Evolutionary conservation across 108 stramenopile species (phyloP), one percentile per base, ranked within the genome.

Genomic region (Asterionellopsis glacialis): DNA sequence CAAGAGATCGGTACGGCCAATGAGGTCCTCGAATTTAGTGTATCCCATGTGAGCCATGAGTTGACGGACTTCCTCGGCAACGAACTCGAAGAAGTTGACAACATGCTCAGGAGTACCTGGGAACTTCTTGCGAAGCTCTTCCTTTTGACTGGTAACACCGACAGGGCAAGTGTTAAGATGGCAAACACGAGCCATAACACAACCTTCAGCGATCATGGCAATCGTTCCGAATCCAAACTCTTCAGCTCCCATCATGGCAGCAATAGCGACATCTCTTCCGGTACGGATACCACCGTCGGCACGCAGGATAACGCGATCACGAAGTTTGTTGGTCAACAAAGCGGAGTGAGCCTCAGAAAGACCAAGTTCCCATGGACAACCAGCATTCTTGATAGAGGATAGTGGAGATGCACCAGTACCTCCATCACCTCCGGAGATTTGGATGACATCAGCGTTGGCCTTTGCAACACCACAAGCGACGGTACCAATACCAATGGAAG

Each of bases 101-200:
- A 98, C 96, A 72, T 97, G 94, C 76, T 97, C 96, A 11, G 97
- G 96, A 58, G 95, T 91, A 45, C 97, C 97, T 38, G 87, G 92
- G 64, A 97, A 96, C 71, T 95, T 96, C 67, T 88, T 88, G 27
- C 97, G 77, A 21, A 98, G 83, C 61, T 96, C 88, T 70, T 95
- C 94, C 74, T 98, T 96, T 57, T 97, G 96, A 68, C 88, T 90
- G 10, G 96, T 95, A 23, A 95, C 94, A 38, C 96, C 96, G 11
- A 97, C 96, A 14, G 96, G 96, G 68, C 96, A 97, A 41, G 94
- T 97, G 73, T 97, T 97, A 23, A 95, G 81, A 77, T 97, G 96
- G 73, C 94, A 97, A 21, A 94, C 93, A 59, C 94, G 90, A 38
- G 93, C 93, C 95, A 97, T 97, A 53, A 95, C 85, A 78, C 95